phyloP scores from a whole-genome alignment of 306 rosid species.

The Macrotyloma uniflorum region DNA sequence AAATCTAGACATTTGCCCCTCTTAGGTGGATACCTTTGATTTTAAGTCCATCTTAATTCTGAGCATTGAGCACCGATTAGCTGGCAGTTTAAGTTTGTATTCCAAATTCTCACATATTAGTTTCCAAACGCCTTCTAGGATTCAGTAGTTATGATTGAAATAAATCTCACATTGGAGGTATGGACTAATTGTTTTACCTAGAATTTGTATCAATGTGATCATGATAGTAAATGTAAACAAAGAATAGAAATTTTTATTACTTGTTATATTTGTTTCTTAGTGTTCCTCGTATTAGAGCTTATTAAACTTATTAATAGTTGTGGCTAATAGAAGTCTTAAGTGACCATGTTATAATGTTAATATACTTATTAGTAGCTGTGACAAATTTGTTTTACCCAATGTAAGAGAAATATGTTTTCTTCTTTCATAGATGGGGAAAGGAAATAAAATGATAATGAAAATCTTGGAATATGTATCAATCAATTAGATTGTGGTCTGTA shows the following conservation, averaged over 20 bases:
- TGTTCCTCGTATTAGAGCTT: conserved; percentile 1
- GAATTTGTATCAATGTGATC: conserved; percentile 24
- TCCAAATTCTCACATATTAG: conserved; percentile 5
- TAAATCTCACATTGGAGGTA: background rate
- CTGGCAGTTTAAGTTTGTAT: conserved; percentile 19
- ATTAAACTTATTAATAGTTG: background rate
- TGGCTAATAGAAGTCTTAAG: background rate
- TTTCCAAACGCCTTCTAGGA: background rate
- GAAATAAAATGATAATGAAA: background rate
- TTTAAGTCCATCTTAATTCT: conserved; percentile 27
- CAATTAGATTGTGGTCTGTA: conserved; percentile 16
- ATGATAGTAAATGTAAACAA: background rate
- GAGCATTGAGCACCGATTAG: background rate
- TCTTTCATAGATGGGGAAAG: background rate
- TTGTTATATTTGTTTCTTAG: background rate
- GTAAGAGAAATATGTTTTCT: background rate
- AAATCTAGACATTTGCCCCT: conserved; percentile 9
- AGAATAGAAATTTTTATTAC: conserved; percentile 16
- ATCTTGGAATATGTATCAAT: conserved; percentile 12
- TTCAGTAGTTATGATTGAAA: conserved; percentile 22
- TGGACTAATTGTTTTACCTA: conserved; percentile 24
- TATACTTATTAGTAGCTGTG: background rate
- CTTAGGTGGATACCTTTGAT: conserved; percentile 13
- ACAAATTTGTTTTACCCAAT: background rate
- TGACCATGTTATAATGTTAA: background rate